These are phyloP conservation scores for Myxozyma neotropica DNA, from an alignment of 805 yeast genomes.

Conservation along the genomic window DNA sequence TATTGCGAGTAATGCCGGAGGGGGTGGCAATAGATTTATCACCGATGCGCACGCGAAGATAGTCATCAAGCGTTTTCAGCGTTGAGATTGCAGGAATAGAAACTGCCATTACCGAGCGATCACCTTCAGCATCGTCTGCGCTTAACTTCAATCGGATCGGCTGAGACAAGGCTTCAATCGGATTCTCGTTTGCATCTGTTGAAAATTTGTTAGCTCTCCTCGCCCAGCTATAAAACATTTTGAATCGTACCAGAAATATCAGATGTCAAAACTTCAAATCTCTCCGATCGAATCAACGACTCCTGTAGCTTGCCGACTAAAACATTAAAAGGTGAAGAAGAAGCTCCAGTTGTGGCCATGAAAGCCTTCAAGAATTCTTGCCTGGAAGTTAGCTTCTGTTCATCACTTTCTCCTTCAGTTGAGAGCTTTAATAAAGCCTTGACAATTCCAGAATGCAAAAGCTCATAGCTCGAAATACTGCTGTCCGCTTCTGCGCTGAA, in stretches of 20 bases:
- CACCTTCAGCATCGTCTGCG: slow-evolving; percentile 42
- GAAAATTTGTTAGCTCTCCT: slow-evolving; percentile 14
- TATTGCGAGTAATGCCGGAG: slow-evolving; percentile 3
- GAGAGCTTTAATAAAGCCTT: slow-evolving; percentile 44
- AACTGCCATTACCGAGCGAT: slow-evolving; percentile 40
- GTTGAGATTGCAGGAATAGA: slow-evolving; percentile 60
- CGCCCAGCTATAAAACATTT: background rate
- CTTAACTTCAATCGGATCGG: slow-evolving; percentile 65
- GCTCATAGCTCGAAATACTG: slow-evolving; percentile 69
- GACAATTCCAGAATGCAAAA: slow-evolving; percentile 68
- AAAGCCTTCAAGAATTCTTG: slow-evolving; percentile 49
- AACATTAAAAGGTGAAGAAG: slow-evolving; percentile 45
- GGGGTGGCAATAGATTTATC: slow-evolving; percentile 11
- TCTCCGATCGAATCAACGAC: slow-evolving; percentile 70
- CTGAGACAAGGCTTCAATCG: slow-evolving; percentile 54
- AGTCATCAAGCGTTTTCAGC: slow-evolving; percentile 50
- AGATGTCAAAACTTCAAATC: slow-evolving; percentile 63
- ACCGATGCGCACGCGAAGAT: slow-evolving; percentile 47
- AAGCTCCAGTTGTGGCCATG: slow-evolving; percentile 37
- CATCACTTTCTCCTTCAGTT: slow-evolving; percentile 18
- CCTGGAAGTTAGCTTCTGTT: slow-evolving; percentile 25
- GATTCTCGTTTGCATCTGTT: slow-evolving; percentile 19
- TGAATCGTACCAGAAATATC: slow-evolving; percentile 41
- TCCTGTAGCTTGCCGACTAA: slow-evolving; percentile 69
- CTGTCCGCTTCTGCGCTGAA: slow-evolving; percentile 26